phyloP scores from a whole-genome alignment of 1,284 basidiomycete genomes.

The Malassezia pachydermatis region DNA sequence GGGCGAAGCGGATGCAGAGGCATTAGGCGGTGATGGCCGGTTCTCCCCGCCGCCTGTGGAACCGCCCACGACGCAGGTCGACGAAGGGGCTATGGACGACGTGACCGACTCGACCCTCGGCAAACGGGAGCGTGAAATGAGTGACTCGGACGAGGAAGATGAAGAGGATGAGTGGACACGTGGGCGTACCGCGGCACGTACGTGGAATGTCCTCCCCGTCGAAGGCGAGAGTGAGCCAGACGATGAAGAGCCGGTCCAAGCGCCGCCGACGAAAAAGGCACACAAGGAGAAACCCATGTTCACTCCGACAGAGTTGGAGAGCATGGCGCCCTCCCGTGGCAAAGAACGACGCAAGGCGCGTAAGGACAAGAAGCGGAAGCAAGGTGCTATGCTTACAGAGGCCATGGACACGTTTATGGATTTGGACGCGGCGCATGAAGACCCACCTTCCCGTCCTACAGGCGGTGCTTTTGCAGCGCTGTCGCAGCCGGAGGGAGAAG shows the following conservation, averaged over 20 bases:
- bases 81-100: neutral
- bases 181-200: neutral
- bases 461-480: too few relatives aligned
- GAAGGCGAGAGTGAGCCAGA: conserved; percentile 1
- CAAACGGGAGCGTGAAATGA: conserved; percentile 43
- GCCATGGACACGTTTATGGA: conserved; percentile 15
- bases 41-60: conserved; percentile 3
- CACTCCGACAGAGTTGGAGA: conserved; percentile 5
- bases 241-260: neutral
- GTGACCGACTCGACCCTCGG: conserved; percentile 15
- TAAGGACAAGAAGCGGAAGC: conserved; percentile 19
- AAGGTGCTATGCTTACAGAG: neutral
- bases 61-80: neutral
- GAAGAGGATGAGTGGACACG: conserved; percentile 8
- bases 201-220: neutral
- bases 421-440: neutral
- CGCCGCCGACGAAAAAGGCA: neutral
- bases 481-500: conserved; percentile 3
- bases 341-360: conserved; percentile 17
- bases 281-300: neutral
- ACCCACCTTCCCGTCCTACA: too few relatives aligned
- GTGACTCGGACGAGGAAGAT: conserved; percentile 42
- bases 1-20: conserved; percentile 44
- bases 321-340: conserved; percentile 11
- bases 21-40: conserved; percentile 25